Conservation (phyloP, 2,329 filamentous ascomycete genomes). For the Botryosphaeria dothidea region DNA sequence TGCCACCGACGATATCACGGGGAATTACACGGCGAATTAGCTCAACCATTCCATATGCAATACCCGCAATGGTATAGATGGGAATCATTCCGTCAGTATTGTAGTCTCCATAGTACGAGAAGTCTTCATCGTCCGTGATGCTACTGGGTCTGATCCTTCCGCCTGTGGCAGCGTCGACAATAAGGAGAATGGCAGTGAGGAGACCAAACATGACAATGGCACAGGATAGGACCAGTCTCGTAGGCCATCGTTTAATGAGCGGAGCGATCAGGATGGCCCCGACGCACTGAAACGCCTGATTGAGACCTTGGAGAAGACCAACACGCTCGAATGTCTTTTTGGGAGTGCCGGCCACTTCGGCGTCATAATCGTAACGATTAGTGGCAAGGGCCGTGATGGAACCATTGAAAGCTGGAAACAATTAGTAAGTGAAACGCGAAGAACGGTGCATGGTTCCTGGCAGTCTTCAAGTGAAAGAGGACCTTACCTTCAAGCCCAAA, state of each 20-base stretch:
- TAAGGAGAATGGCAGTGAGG: conserved; percentile 50
- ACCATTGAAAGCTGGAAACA: conserved; percentile 54
- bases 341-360: conserved; percentile 30
- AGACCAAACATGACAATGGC: conserved; percentile 50
- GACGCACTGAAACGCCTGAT: conserved; percentile 54
- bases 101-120: conserved; percentile 48
- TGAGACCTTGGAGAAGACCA: conserved; percentile 50
- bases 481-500: conserved; percentile 44
- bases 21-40: conserved; percentile 54
- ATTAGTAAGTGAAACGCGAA: conserved; percentile 28
- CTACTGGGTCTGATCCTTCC: conserved; percentile 43
- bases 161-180: conserved; percentile 52
- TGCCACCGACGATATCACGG: conserved; percentile 53
- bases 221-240: conserved; percentile 47
- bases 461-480: neutral
- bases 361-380: conserved; percentile 52
- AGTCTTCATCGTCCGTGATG: conserved; percentile 31
- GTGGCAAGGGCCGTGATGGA: conserved; percentile 52
- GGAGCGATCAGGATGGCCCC: conserved; percentile 54
- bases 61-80: conserved; percentile 47
- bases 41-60: conserved; percentile 52
- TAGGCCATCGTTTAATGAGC: conserved; percentile 51
- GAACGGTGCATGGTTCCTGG: neutral
- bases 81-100: conserved; percentile 53
- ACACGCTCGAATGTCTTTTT: conserved; percentile 50